A percentile compares a stretch with the other conserved stretches of the same genome.
phyloP scores from a whole-genome alignment of 202 grass and related monocot species.

The Schoenoplectus triqueter region DNA sequence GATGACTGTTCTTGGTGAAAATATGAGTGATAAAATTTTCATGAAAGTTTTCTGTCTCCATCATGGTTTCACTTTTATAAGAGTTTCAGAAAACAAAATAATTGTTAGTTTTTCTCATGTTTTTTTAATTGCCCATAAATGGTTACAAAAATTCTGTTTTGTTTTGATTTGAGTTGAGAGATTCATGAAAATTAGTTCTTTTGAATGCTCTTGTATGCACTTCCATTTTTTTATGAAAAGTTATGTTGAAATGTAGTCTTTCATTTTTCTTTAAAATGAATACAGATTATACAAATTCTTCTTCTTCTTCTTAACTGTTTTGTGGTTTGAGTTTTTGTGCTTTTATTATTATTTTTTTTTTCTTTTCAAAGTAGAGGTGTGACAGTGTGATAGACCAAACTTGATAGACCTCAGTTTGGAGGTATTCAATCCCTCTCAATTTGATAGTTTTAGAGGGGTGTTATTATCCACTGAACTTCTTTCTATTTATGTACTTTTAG shows the following conservation, averaged over 20 bases:
- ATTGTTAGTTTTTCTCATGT: background rate
- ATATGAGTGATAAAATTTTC: conserved; percentile 6
- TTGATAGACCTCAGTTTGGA: background rate
- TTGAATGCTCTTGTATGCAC: background rate
- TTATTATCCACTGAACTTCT: background rate
- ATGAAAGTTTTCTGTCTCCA: background rate
- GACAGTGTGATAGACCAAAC: background rate
- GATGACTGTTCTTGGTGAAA: background rate
- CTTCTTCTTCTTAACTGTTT: background rate
- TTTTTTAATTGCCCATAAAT: background rate
- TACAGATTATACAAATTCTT: background rate
- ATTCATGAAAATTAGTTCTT: conserved; percentile 10
- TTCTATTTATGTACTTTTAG: background rate
- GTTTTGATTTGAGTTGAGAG: background rate
- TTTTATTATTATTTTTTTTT: background rate
- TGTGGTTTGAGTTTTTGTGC: background rate
- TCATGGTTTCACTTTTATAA: conserved; percentile 12
- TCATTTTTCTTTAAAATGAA: background rate
- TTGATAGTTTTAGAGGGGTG: background rate
- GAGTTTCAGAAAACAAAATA: conserved; percentile 2
- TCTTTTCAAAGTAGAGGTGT: background rate
- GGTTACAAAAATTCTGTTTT: background rate
- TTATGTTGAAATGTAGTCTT: background rate
- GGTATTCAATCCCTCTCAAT: background rate
- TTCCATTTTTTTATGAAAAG: background rate